Percentiles rank a stretch among this genome's conserved stretches.
phyloP scores from a whole-genome alignment of 352 stramenopile species.

The Pseudoperonospora humuli region DNA sequence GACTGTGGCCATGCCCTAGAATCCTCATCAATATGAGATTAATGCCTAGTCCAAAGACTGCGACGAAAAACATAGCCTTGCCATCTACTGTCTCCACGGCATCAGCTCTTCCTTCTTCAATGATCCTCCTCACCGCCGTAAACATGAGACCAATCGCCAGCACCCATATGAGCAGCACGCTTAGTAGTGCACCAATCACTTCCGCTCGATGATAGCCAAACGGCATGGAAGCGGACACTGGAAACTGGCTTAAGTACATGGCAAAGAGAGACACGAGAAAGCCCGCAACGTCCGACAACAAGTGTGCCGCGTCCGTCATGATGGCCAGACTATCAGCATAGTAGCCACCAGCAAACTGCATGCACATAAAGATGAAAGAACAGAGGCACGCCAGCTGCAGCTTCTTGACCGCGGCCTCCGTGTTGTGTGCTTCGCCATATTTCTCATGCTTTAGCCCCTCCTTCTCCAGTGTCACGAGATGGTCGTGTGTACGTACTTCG shows the following conservation, averaged over 20 bases:
- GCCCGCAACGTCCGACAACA: conserved; percentile 68
- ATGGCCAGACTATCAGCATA: conserved; percentile 93
- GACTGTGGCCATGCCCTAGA: conserved; percentile 64
- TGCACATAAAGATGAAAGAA: conserved; percentile 91
- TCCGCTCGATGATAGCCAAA: conserved; percentile 96
- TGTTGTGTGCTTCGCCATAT: conserved; percentile 25
- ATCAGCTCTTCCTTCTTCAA: conserved; percentile 26
- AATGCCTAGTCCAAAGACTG: conserved; percentile 88
- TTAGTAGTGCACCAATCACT: conserved; percentile 92
- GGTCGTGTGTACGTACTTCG: conserved; percentile 32
- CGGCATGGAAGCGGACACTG: conserved; percentile 61
- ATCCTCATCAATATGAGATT: conserved; percentile 94
- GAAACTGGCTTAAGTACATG: conserved; percentile 59
- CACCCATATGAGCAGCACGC: conserved; percentile 91
- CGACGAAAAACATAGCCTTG: conserved; percentile 92
- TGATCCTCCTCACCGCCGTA: conserved; percentile 84
- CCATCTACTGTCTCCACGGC: conserved; percentile 49
- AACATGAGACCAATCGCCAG: conserved; percentile 89
- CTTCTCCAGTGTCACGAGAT: conserved; percentile 19
- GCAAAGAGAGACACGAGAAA: conserved; percentile 81
- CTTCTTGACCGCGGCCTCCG: conserved; percentile 48
- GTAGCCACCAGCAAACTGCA: conserved; percentile 92
- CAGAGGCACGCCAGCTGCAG: conserved; percentile 69
- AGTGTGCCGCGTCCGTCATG: conserved; percentile 84
- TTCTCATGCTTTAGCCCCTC: conserved; percentile 9